Evolutionary conservation across 2,329 filamentous ascomycete species (phyloP).

Genomic region (Fusarium sp.): DNA sequence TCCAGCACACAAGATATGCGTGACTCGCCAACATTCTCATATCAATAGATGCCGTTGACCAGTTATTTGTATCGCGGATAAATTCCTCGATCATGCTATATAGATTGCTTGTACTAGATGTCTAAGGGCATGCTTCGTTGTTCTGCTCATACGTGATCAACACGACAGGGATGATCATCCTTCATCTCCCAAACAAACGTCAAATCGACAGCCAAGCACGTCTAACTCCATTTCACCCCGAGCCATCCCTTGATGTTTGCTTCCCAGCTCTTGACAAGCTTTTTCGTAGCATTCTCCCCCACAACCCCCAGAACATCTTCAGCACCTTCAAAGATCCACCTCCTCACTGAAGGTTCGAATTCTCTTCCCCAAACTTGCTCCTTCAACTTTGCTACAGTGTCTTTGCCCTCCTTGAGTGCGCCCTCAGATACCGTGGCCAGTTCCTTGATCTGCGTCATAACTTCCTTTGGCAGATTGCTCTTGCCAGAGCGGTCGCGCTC

Average conservation of each 20-base stretch:
- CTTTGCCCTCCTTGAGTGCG: slow-evolving; percentile 51
- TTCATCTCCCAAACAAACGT: neutral
- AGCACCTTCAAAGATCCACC: slow-evolving; percentile 48
- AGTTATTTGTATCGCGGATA: neutral
- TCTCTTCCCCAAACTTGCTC: slow-evolving; percentile 44
- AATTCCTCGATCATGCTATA: neutral
- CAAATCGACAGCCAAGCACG: neutral
- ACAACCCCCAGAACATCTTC: slow-evolving; percentile 42
- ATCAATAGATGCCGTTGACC: neutral
- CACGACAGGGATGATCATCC: neutral
- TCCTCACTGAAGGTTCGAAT: slow-evolving; percentile 44
- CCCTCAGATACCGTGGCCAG: slow-evolving; percentile 49
- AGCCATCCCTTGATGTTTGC: slow-evolving; percentile 52
- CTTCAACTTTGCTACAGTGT: slow-evolving; percentile 46
- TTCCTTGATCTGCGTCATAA: slow-evolving; percentile 50
- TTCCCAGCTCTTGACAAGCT: slow-evolving; percentile 52
- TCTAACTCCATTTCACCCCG: slow-evolving; percentile 50
- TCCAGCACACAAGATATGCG: neutral
- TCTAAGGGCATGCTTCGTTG: neutral
- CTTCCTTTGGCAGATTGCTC: slow-evolving; percentile 54
- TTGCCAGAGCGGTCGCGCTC: slow-evolving; percentile 55
- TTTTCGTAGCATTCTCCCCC: slow-evolving; percentile 41
- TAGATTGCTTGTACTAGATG: neutral
- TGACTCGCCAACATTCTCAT: neutral
- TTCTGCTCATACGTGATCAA: neutral